These are phyloP conservation scores for Diversispora epigaea DNA, from an alignment of 192 early-diverging fungal species.

Conservation along the genomic window DNA sequence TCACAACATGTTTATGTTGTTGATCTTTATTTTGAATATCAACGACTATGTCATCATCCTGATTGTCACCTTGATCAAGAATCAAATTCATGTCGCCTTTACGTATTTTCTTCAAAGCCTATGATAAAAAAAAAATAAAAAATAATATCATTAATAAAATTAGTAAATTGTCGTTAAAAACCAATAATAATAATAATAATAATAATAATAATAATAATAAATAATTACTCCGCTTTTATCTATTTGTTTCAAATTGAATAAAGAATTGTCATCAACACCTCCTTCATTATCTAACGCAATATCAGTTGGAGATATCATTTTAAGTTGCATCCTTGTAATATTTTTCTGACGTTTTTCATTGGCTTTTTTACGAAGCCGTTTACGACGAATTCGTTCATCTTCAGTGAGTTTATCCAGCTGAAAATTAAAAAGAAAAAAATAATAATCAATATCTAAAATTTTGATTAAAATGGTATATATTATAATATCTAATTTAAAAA, in stretches of 20 bases:
- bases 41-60: conserved; percentile 49
- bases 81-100: conserved; percentile 55
- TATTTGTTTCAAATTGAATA: conserved; percentile 60
- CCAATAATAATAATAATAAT: not conserved
- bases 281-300: conserved; percentile 69
- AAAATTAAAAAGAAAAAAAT: not conserved
- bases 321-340: conserved; percentile 74
- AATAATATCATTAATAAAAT: not conserved
- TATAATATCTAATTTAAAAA: not conserved
- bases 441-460: not conserved
- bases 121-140: not conserved
- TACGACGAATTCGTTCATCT: conserved; percentile 49
- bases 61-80: conserved; percentile 42
- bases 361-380: conserved; percentile 59
- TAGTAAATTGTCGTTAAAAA: too few species aligned
- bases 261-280: conserved; percentile 48
- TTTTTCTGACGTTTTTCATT: conserved; percentile 71
- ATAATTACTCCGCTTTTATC: conserved; percentile 46
- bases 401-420: conserved; percentile 45
- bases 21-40: conserved; percentile 40
- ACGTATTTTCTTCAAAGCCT: conserved; percentile 49
- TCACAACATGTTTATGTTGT: conserved; percentile 51
- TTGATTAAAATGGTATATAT: not conserved
- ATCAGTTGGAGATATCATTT: conserved; percentile 75
- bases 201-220: not conserved